Evolutionary conservation across 1,284 basidiomycete species (phyloP), one percentile per base, ranked within the genome.

Genomic region (Gomphus sp.): DNA sequence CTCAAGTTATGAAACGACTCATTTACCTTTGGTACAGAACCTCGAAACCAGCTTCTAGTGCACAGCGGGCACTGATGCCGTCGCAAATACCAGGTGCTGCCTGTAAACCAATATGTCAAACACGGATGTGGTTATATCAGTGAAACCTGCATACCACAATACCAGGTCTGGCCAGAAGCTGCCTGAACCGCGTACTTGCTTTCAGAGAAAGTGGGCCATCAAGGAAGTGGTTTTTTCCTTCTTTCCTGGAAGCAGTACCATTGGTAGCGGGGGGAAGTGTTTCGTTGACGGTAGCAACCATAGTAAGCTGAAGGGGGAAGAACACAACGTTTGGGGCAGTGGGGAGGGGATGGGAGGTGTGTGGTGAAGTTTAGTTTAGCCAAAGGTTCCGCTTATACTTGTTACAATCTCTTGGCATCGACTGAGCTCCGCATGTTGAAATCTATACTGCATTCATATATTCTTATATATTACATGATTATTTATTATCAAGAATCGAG

Each of bases 21-120:
- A 34, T 64, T 44, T 39, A 77, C 74, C 73, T 88, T 69, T 88
- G 86, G 68, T 90, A 91, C 54, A 89, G 62, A 63, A 87, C 89
- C 36, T 80, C 76, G 66, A 90, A 89, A 48, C 87, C 89, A 48
- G 86, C 83, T 69, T 89, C 85, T 11, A 91, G 73, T 9, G 88
- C 88, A 62, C 86, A 85, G 25, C 89, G 79, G 3, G 89, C 87
- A 63, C 83, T 86, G 69, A 91, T 89, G 56, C 89, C 88, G 63
- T 91, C 89, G 65, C 86, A 91, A 48, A 91, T 87, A 56, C 89
- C 89, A 5, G 87, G 87, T 1, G 86, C 86, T 65, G 86, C 72
- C 84, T 85, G n/a, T 25, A 9, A 43, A 5, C 12, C 41, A 43
- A 5, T 22, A 43, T n/a, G 41, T 36, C 11, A 6, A 43, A 14